Percentiles rank a stretch among this genome's conserved stretches.
Conservation (phyloP, 345 rosid genomes). For the Aquilaria sinensis region DNA sequence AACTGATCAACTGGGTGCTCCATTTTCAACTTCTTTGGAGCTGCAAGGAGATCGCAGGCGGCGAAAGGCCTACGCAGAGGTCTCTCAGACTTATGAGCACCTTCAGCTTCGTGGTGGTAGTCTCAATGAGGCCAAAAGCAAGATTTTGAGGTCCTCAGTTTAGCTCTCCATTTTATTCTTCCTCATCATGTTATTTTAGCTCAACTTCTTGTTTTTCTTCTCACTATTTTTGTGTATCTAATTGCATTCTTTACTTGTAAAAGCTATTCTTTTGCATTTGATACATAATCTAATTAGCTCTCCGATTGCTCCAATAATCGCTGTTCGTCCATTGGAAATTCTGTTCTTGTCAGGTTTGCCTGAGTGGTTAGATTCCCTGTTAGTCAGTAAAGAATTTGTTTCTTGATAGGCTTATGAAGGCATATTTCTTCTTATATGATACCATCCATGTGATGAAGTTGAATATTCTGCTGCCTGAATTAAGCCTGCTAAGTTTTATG, state of each 20-base stretch:
- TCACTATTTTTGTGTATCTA: not conserved
- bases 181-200: not conserved
- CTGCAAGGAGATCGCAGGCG: constrained; percentile 25
- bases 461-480: not conserved
- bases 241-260: not conserved
- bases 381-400: too few relatives aligned
- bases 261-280: not conserved
- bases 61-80: constrained; percentile 27
- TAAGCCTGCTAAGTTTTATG: not conserved
- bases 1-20: constrained; percentile 10
- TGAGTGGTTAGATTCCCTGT: too few relatives aligned
- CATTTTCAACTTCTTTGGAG: constrained; percentile 13
- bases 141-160: constrained; percentile 43
- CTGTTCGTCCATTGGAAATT: too few relatives aligned
- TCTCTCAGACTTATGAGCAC: constrained; percentile 37
- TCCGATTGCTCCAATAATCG: too few relatives aligned
- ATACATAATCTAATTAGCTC: too few relatives aligned
- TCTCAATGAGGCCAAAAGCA: constrained; percentile 31
- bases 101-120: constrained; percentile 16
- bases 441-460: too few relatives aligned
- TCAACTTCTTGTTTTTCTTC: not conserved
- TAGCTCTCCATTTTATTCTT: not conserved
- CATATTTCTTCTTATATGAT: too few relatives aligned
- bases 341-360: too few relatives aligned
- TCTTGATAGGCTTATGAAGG: too few relatives aligned